phyloP scores from a whole-genome alignment of 2,329 filamentous ascomycete genomes.

The Rugonectria rugulosa region DNA sequence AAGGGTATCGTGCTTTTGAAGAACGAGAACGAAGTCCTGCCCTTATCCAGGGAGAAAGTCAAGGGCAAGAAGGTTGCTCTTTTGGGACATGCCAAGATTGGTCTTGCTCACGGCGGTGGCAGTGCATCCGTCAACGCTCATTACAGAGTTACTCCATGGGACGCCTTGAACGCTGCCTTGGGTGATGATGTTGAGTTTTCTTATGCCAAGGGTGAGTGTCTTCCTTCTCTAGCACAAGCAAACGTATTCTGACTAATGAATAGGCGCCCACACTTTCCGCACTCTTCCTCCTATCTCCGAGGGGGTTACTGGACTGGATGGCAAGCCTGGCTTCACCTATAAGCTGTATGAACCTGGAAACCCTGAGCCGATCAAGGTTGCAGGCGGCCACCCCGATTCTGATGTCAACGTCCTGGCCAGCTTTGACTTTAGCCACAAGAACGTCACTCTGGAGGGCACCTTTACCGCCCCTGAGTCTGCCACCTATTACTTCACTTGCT shows the following conservation, averaged over 20 bases:
- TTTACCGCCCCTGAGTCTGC: constrained; percentile 42
- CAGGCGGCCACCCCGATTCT: constrained; percentile 37
- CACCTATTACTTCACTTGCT: constrained; percentile 43
- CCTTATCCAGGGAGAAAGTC: constrained; percentile 53
- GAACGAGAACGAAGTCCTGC: constrained; percentile 65
- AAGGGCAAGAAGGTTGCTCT: constrained; percentile 44
- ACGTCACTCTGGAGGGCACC: constrained; percentile 40
- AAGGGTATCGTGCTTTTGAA: constrained; percentile 71
- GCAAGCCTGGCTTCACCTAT: constrained; percentile 43
- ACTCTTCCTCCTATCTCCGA: constrained; percentile 36
- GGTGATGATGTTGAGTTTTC: constrained; percentile 38
- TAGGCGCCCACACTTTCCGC: constrained; percentile 40
- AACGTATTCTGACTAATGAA: constrained; percentile 2
- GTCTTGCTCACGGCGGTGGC: constrained; percentile 48
- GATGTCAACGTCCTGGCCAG: constrained; percentile 32
- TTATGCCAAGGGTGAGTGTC: constrained; percentile 39
- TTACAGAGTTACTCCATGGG: constrained; percentile 45
- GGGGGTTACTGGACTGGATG: constrained; percentile 41
- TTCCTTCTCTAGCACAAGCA: fast-evolving
- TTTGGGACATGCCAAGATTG: constrained; percentile 45
- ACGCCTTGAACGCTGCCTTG: constrained; percentile 41
- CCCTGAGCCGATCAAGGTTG: constrained; percentile 33
- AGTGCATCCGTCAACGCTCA: constrained; percentile 46
- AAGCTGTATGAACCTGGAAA: constrained; percentile 40
- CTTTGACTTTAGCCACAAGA: constrained; percentile 37